Evolutionary conservation across 1,139 yeast genomes (phyloP).

Genomic region (Hemisphaericaspora lyxosophila): DNA sequence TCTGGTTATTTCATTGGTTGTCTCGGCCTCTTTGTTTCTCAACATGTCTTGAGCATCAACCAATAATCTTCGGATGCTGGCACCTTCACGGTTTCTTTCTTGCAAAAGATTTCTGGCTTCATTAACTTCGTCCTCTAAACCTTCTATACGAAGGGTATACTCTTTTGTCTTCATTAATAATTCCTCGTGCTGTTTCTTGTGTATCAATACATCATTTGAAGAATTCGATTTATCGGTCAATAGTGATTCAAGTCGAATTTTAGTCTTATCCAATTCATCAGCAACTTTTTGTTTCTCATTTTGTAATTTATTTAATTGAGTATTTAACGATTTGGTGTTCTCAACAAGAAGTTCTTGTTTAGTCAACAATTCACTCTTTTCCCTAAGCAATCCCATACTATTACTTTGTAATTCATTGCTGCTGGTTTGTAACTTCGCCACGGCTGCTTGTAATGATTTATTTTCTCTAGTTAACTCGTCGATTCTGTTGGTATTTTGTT

Average conservation of each 20-base stretch:
- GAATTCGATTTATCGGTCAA: slow-evolving; percentile 49
- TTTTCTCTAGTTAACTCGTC: slow-evolving; percentile 38
- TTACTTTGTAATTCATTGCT: slow-evolving; percentile 42
- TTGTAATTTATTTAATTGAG: slow-evolving; percentile 39
- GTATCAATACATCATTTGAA: slow-evolving; percentile 54
- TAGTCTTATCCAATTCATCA: slow-evolving; percentile 52
- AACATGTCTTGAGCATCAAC: slow-evolving; percentile 66
- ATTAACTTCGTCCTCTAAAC: slow-evolving; percentile 74
- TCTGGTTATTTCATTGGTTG: slow-evolving; percentile 26
- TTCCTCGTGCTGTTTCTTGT: slow-evolving; percentile 79
- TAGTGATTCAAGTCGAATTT: slow-evolving; percentile 50
- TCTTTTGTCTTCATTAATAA: slow-evolving; percentile 68
- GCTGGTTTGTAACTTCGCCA: slow-evolving; percentile 44
- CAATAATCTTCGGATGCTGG: slow-evolving; percentile 67
- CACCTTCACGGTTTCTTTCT: slow-evolving; percentile 77
- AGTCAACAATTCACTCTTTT: slow-evolving; percentile 39
- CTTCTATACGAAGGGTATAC: slow-evolving; percentile 56
- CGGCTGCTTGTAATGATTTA: slow-evolving; percentile 35
- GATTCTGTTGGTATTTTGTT: slow-evolving; percentile 40
- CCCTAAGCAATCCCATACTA: slow-evolving; percentile 33
- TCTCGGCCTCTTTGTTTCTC: slow-evolving; percentile 40
- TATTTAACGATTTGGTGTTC: slow-evolving; percentile 32
- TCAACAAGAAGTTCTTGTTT: slow-evolving; percentile 41
- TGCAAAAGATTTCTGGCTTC: slow-evolving; percentile 73
- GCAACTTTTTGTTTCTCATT: slow-evolving; percentile 52